Evolutionary conservation across 2,329 filamentous ascomycete genomes (phyloP).

Genomic region (Chalara sp.): DNA sequence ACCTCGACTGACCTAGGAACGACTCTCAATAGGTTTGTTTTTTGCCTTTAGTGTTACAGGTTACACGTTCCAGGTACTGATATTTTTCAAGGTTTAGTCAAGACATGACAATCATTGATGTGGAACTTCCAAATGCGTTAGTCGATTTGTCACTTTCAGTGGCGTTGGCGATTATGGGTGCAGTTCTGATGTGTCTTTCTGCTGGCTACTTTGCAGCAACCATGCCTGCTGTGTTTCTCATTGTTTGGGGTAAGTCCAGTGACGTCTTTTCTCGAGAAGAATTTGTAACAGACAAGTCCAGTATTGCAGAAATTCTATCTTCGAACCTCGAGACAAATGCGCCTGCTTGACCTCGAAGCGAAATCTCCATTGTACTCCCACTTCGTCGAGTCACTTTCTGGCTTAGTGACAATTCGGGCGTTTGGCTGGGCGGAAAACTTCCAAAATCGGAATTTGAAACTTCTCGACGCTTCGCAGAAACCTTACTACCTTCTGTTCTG

Average conservation of each 20-base stretch:
- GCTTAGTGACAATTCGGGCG: constrained; percentile 38
- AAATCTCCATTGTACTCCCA: constrained; percentile 39
- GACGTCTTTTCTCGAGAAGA: not conserved
- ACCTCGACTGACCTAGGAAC: constrained; percentile 15
- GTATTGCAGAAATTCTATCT: constrained; percentile 36
- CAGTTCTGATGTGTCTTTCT: constrained; percentile 26
- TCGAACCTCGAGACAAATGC: constrained; percentile 42
- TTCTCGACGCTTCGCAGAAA: constrained; percentile 47
- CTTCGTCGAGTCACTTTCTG: constrained; percentile 39
- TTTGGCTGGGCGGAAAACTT: constrained; percentile 34
- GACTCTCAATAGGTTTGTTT: constrained; percentile 14
- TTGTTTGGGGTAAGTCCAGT: constrained; percentile 13
- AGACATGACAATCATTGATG: constrained; percentile 20
- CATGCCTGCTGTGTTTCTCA: constrained; percentile 31
- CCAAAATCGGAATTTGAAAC: constrained; percentile 30
- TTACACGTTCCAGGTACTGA: not conserved
- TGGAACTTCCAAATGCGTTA: constrained; percentile 17
- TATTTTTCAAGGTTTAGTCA: constrained; percentile 13
- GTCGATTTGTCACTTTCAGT: constrained; percentile 9
- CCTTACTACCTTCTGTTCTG: constrained; percentile 52
- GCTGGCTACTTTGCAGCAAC: constrained; percentile 34
- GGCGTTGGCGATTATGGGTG: constrained; percentile 35
- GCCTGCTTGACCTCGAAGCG: constrained; percentile 41
- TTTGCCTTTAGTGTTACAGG: not conserved
- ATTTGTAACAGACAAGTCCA: not conserved